These are phyloP conservation scores for Podila epigama DNA, from an alignment of 192 early-diverging fungal genomes.

Conservation along the genomic window DNA sequence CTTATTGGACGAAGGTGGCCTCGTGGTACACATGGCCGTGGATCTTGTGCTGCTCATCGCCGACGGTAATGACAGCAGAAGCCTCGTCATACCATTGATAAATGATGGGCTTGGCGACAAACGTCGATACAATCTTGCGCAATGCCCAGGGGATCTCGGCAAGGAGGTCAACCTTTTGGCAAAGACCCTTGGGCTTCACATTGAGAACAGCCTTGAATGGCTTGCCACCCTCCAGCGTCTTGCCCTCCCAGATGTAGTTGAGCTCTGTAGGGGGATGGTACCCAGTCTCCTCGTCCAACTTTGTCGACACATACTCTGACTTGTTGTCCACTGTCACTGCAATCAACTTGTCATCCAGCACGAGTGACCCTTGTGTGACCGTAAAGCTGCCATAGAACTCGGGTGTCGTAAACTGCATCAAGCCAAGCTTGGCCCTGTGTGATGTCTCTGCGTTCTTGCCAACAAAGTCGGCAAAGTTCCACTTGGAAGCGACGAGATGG, in stretches of 20 bases:
- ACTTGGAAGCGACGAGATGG: constrained; percentile 81
- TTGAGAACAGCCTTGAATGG: constrained; percentile 69
- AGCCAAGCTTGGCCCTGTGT: constrained; percentile 63
- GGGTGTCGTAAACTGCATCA: constrained; percentile 85
- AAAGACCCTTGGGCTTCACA: constrained; percentile 64
- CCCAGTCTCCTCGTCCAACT: constrained; percentile 80
- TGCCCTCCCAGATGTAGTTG: constrained; percentile 80
- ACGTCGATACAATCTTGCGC: constrained; percentile 82
- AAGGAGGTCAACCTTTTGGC: constrained; percentile 90
- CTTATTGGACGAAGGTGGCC: constrained; percentile 78
- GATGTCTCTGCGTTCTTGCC: constrained; percentile 53
- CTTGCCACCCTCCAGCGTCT: constrained; percentile 73
- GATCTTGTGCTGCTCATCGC: constrained; percentile 67
- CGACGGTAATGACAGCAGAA: constrained; percentile 74
- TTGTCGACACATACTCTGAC: constrained; percentile 66
- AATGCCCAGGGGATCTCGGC: constrained; percentile 91
- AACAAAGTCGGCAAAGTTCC: constrained; percentile 84
- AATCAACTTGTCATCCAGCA: constrained; percentile 68
- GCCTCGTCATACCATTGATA: constrained; percentile 93
- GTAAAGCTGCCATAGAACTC: constrained; percentile 70
- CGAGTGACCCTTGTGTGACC: constrained; percentile 78
- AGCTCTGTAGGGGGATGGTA: constrained; percentile 82
- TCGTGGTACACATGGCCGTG: constrained; percentile 85
- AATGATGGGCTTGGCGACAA: constrained; percentile 92
- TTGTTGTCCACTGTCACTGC: constrained; percentile 82